Evolutionary conservation across 768 basidiomycete species (phyloP), one percentile per base, ranked within the genome.

Genomic region (Boletus edulis): DNA sequence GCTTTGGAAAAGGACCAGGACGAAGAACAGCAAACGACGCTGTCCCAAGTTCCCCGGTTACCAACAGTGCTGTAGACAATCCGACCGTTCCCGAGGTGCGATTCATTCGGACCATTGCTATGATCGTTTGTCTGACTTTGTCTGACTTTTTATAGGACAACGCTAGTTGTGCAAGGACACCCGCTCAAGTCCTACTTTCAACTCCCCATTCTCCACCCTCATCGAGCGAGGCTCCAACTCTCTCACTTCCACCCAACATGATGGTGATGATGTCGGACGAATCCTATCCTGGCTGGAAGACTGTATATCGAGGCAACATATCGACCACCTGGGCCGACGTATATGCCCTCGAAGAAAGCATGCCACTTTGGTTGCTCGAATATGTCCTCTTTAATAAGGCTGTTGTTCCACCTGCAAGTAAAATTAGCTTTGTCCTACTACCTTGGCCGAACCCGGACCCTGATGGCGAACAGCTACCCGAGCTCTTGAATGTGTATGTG

Each of bases 321-420:
- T 77, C 78, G 1, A 78, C 76, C 34, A 80, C 83, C 9, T 82
- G 76, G 50, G 75, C 75, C 2, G 86, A 88, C 52, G 62, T 75
- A 51, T 69, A 74, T 39, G 57, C 68, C 14, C 75, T 98, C 35
- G 94, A 97, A 71, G 82, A 85, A 62, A 78, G 74, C 38, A 84
- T 93, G 77, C 96, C 96, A 4, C 65, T 85, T 60, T 98, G 96
- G 96, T 73, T 97, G 46, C 73, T 93, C 48, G 92, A 98, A 68
- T 96, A 88, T 62, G 72, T 98, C 38, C 77, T 98, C 38, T 72
- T 84, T 14, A 87, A 89, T 60, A 84, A 81, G 65, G 73, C 78
- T 51, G 73, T 81, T 14, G 60, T 78, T 27, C 64, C 76, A 0
- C 81, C 83, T 15, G 75, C 80, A 6, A 75, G 81, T 49, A 99